Percentiles rank a stretch among this genome's conserved stretches.
Conservation (phyloP, 2,329 filamentous ascomycete species). For the Cladosporium austrohemisphaericum region DNA sequence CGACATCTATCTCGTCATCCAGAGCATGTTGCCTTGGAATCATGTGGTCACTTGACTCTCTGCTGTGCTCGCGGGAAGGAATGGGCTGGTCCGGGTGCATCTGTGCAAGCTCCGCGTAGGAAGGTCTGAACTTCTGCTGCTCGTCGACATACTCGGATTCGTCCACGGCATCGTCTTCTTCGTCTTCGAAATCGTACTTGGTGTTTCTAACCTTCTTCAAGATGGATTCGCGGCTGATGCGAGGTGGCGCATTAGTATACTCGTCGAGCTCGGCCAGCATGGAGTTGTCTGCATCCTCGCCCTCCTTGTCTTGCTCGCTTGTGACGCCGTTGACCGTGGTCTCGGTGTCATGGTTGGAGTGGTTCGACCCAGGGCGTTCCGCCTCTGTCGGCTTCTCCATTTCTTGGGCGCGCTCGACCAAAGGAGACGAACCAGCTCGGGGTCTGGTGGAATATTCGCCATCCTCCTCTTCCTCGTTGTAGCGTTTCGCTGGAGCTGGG, state of each 20-base stretch:
- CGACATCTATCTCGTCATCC: slow-evolving; percentile 58
- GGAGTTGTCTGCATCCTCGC: slow-evolving; percentile 33
- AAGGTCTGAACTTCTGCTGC: slow-evolving; percentile 22
- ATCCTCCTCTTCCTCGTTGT: slow-evolving; percentile 65
- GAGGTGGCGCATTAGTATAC: slow-evolving; percentile 52
- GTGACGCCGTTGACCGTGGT: slow-evolving; percentile 22
- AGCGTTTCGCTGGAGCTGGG: slow-evolving; percentile 66
- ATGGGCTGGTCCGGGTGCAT: slow-evolving; percentile 88
- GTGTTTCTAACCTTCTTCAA: slow-evolving; percentile 75
- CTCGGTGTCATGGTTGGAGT: not conserved
- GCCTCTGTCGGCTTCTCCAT: slow-evolving; percentile 23
- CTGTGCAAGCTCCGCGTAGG: slow-evolving; percentile 47
- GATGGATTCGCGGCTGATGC: slow-evolving; percentile 91
- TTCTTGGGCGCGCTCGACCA: slow-evolving; percentile 11
- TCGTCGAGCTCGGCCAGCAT: slow-evolving; percentile 31
- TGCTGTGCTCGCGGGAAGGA: slow-evolving; percentile 70
- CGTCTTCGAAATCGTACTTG: slow-evolving; percentile 48
- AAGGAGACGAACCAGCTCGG: slow-evolving; percentile 53
- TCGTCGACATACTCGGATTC: slow-evolving; percentile 54
- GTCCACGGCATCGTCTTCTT: slow-evolving; percentile 44
- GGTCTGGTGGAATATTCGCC: not conserved
- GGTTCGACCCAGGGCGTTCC: not conserved
- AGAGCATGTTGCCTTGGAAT: slow-evolving; percentile 48
- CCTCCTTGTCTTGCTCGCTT: slow-evolving; percentile 19
- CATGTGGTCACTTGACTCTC: slow-evolving; percentile 26